These are phyloP conservation scores for Domatiomyces globalis DNA, from an alignment of 2,329 filamentous ascomycete genomes.

Conservation along the genomic window DNA sequence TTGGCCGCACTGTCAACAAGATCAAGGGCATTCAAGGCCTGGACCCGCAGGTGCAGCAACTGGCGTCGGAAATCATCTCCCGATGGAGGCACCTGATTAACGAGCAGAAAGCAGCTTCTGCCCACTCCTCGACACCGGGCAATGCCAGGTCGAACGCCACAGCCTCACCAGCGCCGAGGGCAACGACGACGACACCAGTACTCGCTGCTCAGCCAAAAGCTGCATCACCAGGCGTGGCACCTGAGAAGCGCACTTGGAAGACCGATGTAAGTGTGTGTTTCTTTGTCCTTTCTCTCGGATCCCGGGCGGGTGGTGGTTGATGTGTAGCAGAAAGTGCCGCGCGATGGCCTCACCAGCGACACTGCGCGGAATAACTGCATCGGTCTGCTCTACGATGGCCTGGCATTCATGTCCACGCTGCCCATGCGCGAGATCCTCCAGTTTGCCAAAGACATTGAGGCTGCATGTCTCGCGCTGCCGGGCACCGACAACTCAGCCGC, in stretches of 20 bases:
- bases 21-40: constrained; percentile 63
- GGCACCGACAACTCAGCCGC: constrained; percentile 55
- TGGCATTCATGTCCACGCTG: constrained; percentile 53
- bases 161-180: constrained; percentile 35
- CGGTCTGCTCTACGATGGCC: constrained; percentile 83
- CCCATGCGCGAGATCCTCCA: constrained; percentile 52
- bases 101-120: constrained; percentile 24
- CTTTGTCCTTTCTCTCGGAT: too few species aligned
- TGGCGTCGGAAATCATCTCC: constrained; percentile 67
- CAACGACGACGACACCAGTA: constrained; percentile 29
- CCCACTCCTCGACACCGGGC: constrained; percentile 22
- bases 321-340: constrained; percentile 45
- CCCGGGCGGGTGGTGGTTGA: constrained; percentile 32
- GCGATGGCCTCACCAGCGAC: constrained; percentile 55
- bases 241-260: constrained; percentile 68
- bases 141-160: constrained; percentile 36
- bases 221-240: constrained; percentile 31
- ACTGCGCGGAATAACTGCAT: constrained; percentile 68
- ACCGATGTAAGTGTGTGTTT: constrained; percentile 21
- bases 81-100: constrained; percentile 79
- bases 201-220: constrained; percentile 35
- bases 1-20: constrained; percentile 79
- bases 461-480: constrained; percentile 46
- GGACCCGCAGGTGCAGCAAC: constrained; percentile 49
- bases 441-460: constrained; percentile 58